Conservation (phyloP, 139 green algal species). For the Chlorella sp. region DNA sequence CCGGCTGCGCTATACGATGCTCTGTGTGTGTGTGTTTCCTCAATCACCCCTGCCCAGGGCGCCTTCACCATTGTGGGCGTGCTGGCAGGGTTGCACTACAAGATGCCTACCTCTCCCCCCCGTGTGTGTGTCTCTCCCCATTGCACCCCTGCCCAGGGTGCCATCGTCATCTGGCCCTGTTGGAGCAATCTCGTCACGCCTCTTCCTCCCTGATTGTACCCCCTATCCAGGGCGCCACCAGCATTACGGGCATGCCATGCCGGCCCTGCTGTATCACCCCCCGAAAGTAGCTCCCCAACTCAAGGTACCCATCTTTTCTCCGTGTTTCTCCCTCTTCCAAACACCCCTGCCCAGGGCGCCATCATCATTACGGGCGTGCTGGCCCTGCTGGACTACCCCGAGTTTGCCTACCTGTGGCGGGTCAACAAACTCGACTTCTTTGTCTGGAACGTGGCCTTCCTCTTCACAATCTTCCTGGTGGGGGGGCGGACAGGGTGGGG, state of each 20-base stretch:
- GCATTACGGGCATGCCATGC: too few species aligned
- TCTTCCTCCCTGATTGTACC: too few species aligned
- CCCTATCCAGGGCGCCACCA: too few species aligned
- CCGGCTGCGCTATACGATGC: too few species aligned
- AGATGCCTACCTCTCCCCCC: neutral
- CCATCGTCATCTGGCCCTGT: neutral
- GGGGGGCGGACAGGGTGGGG: neutral
- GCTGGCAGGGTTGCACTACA: constrained; percentile 19
- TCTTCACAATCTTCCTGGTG: constrained; percentile 51
- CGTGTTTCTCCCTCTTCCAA: too few species aligned
- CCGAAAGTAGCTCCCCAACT: too few species aligned
- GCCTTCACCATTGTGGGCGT: constrained; percentile 40
- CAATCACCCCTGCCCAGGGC: constrained; percentile 21
- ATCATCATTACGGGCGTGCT: constrained; percentile 39
- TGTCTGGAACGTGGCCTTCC: constrained; percentile 42
- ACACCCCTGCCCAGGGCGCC: neutral
- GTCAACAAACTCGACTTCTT: constrained; percentile 49
- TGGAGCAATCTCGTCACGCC: too few species aligned
- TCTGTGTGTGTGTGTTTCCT: too few species aligned
- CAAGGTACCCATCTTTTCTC: neutral
- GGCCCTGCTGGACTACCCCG: constrained; percentile 28
- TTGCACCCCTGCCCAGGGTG: neutral
- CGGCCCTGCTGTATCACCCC: too few species aligned
- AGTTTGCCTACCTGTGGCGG: constrained; percentile 34
- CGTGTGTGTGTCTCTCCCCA: too few species aligned